A percentile compares a stretch with the other conserved stretches of the same genome.
phyloP scores from a whole-genome alignment of 1,284 basidiomycete species.

The Trichosporon asahii region DNA sequence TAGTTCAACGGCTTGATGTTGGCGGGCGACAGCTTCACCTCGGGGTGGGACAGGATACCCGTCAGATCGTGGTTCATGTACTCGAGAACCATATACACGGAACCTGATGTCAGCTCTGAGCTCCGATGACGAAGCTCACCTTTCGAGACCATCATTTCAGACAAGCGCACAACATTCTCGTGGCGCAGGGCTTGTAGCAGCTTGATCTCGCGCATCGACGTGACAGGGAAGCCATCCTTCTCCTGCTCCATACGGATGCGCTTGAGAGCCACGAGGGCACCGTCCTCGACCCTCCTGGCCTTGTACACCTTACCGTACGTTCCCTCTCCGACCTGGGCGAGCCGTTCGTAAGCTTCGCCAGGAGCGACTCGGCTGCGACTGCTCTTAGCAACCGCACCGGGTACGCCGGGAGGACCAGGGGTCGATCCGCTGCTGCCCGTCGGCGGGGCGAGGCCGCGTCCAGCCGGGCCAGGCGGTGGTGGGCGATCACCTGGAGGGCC shows the following conservation, averaged over 20 bases:
- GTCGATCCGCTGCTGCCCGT: neutral
- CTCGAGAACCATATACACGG: conserved; percentile 98
- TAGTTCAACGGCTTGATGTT: conserved; percentile 92
- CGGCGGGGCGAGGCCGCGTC: neutral
- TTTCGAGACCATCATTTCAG: conserved; percentile 98
- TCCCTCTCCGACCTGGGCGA: conserved; percentile 95
- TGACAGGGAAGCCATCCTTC: conserved; percentile 96
- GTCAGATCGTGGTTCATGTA: conserved; percentile 99
- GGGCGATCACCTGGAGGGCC: neutral
- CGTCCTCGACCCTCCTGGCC: conserved; percentile 75
- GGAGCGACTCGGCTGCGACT: neutral
- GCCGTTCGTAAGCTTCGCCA: conserved; percentile 70
- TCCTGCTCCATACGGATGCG: conserved; percentile 97
- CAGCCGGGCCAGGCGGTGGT: neutral
- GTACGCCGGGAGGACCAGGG: neutral
- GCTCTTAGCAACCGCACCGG: neutral
- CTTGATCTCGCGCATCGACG: conserved; percentile 98
- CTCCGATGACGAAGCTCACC: conserved; percentile 57
- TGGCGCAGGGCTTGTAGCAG: conserved; percentile 87
- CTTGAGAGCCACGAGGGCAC: conserved; percentile 83
- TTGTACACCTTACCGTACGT: conserved; percentile 99
- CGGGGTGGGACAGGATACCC: conserved; percentile 85
- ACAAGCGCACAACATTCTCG: conserved; percentile 79
- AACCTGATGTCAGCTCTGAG: conserved; percentile 58
- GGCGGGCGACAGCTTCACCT: conserved; percentile 75